Evolutionary conservation across 2,329 filamentous ascomycete genomes (phyloP), one percentile per base, ranked within the genome.

Genomic region (Paraphaeosphaeria sporulosa): DNA sequence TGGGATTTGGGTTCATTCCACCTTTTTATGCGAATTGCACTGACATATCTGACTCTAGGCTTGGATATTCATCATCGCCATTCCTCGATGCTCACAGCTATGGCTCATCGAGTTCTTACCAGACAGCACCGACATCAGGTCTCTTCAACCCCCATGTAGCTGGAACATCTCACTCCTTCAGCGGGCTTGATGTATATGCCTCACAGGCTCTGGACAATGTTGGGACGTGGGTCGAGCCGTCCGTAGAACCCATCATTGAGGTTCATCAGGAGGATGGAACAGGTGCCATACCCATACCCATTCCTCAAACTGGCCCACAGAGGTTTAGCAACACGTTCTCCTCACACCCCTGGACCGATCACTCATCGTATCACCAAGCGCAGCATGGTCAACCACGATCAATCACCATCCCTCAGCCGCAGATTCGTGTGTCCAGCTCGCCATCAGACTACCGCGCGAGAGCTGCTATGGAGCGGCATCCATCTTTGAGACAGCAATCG

Each of bases 231-330:
- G 65, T 61, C 36, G 74, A 76, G 13, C 69, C 72, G 17, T 65
- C 67, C n/a, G 68, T 71, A 19, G 74, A 76, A 38, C 65, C 72
- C 1, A 71, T 73, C 49, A 63, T 66, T 17, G 72, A 76, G 34
- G 50, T 65, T 30, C 69, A 71, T n/a, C 65, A 71, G 46, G 64
- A 68, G 25, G 42, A 55, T 17, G 52, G 42, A 5, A 25, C 52
- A 12, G 65, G 67, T 23, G 63, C 63, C 21, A 57, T 55, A 9
- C 71, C 71, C 1, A 76, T 76, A 25, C 62, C 72, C 13, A 77
- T 76, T n/a, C 71, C 73, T 19, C 69, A 70, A 13, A 32, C 63
- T 5, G 58, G 64, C 34, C 27, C 66, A 8, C 65, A 69, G 23
- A 65, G 64, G 43, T 62, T 63, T 44, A 63, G 51, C 50, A 64